These are phyloP conservation scores for Fusarium sp. DNA, from an alignment of 2,329 filamentous ascomycete genomes.

Conservation along the genomic window DNA sequence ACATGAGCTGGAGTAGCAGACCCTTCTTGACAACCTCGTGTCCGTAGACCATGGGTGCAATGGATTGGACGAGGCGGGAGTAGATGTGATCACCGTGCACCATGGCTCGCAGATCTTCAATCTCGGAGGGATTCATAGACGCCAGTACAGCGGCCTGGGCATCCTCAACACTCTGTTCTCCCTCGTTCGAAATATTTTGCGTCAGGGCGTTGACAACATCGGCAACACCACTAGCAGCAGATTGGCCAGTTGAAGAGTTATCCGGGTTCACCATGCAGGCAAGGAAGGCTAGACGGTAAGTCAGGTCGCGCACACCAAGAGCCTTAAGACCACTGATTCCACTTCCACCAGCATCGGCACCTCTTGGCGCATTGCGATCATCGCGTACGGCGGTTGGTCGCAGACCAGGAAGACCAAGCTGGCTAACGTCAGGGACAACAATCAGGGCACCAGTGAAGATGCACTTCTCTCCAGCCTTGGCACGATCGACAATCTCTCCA, in stretches of 20 bases:
- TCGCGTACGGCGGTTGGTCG: conserved; percentile 87
- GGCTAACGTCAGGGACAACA: conserved; percentile 96
- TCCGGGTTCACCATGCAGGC: conserved; percentile 97
- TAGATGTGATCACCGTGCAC: conserved; percentile 98
- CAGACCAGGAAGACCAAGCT: conserved; percentile 89
- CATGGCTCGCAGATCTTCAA: conserved; percentile 91
- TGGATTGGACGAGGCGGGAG: conserved; percentile 88
- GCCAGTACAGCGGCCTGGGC: conserved; percentile 89
- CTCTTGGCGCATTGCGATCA: conserved; percentile 77
- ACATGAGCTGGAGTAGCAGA: conserved; percentile 91
- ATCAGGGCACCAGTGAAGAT: conserved; percentile 97
- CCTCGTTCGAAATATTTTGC: conserved; percentile 69
- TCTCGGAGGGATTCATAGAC: conserved; percentile 86
- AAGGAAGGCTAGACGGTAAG: conserved; percentile 95
- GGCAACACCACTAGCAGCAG: conserved; percentile 70
- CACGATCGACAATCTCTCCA: conserved; percentile 96
- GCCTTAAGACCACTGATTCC: conserved; percentile 92
- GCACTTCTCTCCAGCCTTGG: conserved; percentile 97
- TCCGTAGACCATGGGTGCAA: conserved; percentile 97
- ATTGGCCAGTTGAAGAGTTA: conserved; percentile 81
- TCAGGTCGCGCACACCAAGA: conserved; percentile 93
- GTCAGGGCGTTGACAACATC: conserved; percentile 90
- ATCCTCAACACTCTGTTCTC: conserved; percentile 79
- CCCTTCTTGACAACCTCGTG: conserved; percentile 99
- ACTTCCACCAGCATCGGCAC: conserved; percentile 82